Evolutionary conservation across 495 filamentous ascomycete species (phyloP).

Genomic region (Echria macrotheca): DNA sequence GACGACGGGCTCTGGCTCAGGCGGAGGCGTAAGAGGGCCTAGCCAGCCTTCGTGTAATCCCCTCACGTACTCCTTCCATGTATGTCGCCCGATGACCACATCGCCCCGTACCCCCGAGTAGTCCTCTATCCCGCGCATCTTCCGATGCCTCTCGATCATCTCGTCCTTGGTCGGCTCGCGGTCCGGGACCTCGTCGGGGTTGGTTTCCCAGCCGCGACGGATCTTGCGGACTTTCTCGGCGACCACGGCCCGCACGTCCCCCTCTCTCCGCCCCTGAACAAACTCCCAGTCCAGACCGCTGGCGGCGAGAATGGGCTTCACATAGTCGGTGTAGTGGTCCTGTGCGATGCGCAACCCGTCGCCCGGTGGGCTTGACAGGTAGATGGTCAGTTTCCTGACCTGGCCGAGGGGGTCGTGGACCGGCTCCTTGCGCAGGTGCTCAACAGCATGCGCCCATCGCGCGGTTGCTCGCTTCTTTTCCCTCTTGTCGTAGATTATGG

Average conservation of each 20-base stretch:
- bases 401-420: constrained; percentile 55
- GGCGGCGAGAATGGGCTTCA: constrained; percentile 87
- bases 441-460: constrained; percentile 82
- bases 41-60: constrained; percentile 96
- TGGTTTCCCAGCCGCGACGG: constrained; percentile 53
- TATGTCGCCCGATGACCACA: constrained; percentile 82
- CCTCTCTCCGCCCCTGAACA: constrained; percentile 82
- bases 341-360: constrained; percentile 76
- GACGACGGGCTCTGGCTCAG: constrained; percentile 25
- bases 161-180: constrained; percentile 49
- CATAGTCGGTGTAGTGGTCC: constrained; percentile 92
- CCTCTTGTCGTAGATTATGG: constrained; percentile 81
- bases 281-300: constrained; percentile 93
- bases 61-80: constrained; percentile 96
- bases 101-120: constrained; percentile 73
- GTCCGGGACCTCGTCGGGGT: constrained; percentile 40
- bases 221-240: constrained; percentile 74
- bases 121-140: constrained; percentile 56
- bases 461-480: constrained; percentile 76
- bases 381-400: constrained; percentile 81
- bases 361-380: constrained; percentile 76
- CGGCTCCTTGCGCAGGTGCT: constrained; percentile 77
- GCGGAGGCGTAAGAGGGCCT: constrained; percentile 58
- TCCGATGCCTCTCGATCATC: constrained; percentile 49
- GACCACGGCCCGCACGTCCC: constrained; percentile 74